Evolutionary conservation across 345 rosid species (phyloP).

Genomic region (Hibiscus syriacus): DNA sequence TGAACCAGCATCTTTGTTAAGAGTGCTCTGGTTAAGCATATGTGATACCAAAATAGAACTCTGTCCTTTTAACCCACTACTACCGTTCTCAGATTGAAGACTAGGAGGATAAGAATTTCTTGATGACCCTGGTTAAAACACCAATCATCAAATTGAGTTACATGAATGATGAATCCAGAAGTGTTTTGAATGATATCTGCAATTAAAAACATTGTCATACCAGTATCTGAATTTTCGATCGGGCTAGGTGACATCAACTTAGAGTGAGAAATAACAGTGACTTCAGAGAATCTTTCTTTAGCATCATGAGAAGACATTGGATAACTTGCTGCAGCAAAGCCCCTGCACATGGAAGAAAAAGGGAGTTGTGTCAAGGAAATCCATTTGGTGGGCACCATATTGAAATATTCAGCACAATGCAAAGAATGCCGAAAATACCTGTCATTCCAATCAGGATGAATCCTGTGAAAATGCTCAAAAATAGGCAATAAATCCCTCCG

Average conservation of each 20-base stretch:
- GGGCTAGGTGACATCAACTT: not conserved
- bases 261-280: not conserved
- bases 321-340: conserved; percentile 21
- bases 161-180: not conserved
- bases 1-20: conserved; percentile 32
- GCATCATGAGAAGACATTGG: not conserved
- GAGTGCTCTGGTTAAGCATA: conserved; percentile 26
- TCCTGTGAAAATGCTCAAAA: conserved; percentile 52
- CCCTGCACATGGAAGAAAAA: conserved; percentile 28
- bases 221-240: not conserved
- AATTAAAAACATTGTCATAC: not conserved
- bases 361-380: not conserved
- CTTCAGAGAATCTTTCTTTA: not conserved
- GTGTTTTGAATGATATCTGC: not conserved
- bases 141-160: not conserved
- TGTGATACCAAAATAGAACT: conserved; percentile 33
- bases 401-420: not conserved
- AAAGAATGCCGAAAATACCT: conserved; percentile 31
- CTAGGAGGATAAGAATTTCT: not conserved
- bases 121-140: not conserved
- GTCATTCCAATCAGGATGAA: conserved; percentile 51
- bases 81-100: not conserved
- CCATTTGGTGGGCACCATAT: not conserved
- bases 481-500: conserved; percentile 58
- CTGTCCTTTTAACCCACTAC: not conserved